Percentiles rank a stretch among this genome's conserved stretches.
Conservation (phyloP, 2,329 filamentous ascomycete species). For the Colletotrichum chlorophyti region DNA sequence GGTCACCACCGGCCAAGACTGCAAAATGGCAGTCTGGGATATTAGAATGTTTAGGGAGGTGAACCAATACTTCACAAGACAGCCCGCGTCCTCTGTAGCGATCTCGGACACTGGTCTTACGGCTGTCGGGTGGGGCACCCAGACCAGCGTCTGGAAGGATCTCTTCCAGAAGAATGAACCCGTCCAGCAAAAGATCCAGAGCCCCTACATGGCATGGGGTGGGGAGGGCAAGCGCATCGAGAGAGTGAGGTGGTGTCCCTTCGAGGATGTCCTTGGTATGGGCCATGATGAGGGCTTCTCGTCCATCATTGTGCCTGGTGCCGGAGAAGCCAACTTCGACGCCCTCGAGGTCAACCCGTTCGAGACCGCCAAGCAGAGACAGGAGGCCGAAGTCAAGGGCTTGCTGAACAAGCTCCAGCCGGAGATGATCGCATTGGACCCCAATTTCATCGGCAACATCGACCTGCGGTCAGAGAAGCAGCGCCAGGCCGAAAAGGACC, state of each 20-base stretch:
- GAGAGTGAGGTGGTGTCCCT: conserved; percentile 89
- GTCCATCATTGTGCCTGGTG: conserved; percentile 87
- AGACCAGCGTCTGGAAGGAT: conserved; percentile 88
- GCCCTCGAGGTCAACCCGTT: conserved; percentile 93
- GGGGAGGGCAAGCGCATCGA: conserved; percentile 84
- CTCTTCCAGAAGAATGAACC: conserved; percentile 77
- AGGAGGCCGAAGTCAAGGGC: conserved; percentile 87
- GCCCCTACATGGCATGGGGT: conserved; percentile 93
- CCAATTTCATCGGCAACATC: conserved; percentile 87
- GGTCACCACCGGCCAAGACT: conserved; percentile 90
- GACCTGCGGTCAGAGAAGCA: conserved; percentile 83
- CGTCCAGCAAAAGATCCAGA: conserved; percentile 81
- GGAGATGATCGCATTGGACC: conserved; percentile 96
- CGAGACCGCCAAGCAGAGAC: conserved; percentile 90
- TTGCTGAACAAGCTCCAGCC: conserved; percentile 94
- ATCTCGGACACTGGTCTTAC: conserved; percentile 91
- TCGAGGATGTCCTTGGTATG: conserved; percentile 89
- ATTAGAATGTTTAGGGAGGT: conserved; percentile 93
- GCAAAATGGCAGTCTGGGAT: conserved; percentile 95
- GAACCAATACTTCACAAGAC: conserved; percentile 83
- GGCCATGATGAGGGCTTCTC: conserved; percentile 87
- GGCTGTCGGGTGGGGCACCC: conserved; percentile 90
- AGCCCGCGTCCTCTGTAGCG: conserved; percentile 81
- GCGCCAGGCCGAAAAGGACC: conserved; percentile 76
- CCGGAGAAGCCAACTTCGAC: conserved; percentile 97